Conservation (phyloP, 2,329 filamentous ascomycete genomes). For the Tolypocladium sp. region DNA sequence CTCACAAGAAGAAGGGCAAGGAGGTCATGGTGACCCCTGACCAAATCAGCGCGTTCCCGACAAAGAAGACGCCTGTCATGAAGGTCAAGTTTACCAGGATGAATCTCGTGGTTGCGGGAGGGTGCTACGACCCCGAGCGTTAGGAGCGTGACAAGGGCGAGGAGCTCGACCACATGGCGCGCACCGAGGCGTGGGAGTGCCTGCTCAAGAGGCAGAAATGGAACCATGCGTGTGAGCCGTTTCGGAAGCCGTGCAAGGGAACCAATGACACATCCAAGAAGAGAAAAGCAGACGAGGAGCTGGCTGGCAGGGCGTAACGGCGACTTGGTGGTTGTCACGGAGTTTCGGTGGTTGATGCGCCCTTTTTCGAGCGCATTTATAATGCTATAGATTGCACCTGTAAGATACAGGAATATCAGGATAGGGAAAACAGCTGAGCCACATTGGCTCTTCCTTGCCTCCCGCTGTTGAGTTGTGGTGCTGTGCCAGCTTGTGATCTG, state of each 20-base stretch:
- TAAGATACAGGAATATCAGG: not conserved
- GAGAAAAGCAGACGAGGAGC: not conserved
- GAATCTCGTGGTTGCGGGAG: conserved; percentile 85
- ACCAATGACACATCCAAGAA: not conserved
- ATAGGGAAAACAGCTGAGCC: not conserved
- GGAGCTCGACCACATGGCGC: not conserved
- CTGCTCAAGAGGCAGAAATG: not conserved
- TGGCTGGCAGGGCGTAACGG: not conserved
- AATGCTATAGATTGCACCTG: not conserved
- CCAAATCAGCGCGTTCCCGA: conserved; percentile 89
- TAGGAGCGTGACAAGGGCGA: conserved; percentile 13
- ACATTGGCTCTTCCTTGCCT: not conserved
- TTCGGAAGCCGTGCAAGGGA: not conserved
- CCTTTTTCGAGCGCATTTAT: not conserved
- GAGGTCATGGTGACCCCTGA: conserved; percentile 86
- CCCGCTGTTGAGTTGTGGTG: not conserved
- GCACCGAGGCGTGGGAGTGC: not conserved
- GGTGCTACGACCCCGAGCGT: conserved; percentile 52
- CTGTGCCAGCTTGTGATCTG: not conserved
- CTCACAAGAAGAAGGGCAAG: conserved; percentile 69
- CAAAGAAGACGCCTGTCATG: conserved; percentile 92
- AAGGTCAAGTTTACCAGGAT: conserved; percentile 90
- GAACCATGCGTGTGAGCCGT: not conserved
- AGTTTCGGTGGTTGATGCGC: not conserved
- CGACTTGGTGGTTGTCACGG: not conserved